Evolutionary conservation across 2,329 filamentous ascomycete genomes (phyloP).

Genomic region (Orbilia blumenaviensis): DNA sequence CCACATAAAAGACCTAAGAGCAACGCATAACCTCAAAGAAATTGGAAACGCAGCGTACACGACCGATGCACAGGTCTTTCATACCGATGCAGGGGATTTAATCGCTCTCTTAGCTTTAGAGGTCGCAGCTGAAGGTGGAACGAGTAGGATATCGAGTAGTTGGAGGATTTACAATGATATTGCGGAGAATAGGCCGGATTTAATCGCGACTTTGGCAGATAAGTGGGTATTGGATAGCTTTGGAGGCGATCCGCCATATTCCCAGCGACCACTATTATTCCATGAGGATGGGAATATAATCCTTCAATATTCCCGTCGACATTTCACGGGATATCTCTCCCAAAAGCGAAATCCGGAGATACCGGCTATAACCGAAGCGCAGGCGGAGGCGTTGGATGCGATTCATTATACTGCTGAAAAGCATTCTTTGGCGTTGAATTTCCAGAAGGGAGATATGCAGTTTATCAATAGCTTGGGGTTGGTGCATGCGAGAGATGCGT

Average conservation of each 20-base stretch:
- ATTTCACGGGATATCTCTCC: slow-evolving; percentile 68
- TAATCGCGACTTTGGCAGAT: slow-evolving; percentile 65
- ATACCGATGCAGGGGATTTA: slow-evolving; percentile 68
- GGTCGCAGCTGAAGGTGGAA: slow-evolving; percentile 61
- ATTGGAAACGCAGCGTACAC: slow-evolving; percentile 71
- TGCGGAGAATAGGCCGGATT: slow-evolving; percentile 65
- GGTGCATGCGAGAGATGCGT: slow-evolving; percentile 6
- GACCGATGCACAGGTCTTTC: slow-evolving; percentile 70
- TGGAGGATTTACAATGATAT: slow-evolving; percentile 69
- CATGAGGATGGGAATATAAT: slow-evolving; percentile 67
- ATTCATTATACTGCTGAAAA: slow-evolving; percentile 6
- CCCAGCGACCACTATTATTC: slow-evolving; percentile 67
- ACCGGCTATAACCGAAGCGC: slow-evolving; percentile 63
- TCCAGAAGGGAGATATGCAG: slow-evolving; percentile 9
- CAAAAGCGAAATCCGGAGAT: slow-evolving; percentile 65
- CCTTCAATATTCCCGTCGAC: slow-evolving; percentile 70
- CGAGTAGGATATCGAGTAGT: slow-evolving; percentile 66
- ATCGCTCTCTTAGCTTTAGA: slow-evolving; percentile 65
- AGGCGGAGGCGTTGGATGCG: slow-evolving; percentile 61
- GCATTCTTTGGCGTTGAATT: not conserved
- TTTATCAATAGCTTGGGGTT: slow-evolving; percentile 18
- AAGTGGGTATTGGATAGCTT: slow-evolving; percentile 63
- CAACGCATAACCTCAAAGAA: slow-evolving; percentile 59
- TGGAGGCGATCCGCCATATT: slow-evolving; percentile 54
- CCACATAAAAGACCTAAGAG: slow-evolving; percentile 71